Conservation (phyloP, 768 basidiomycete genomes). For the Epithele typhae region DNA sequence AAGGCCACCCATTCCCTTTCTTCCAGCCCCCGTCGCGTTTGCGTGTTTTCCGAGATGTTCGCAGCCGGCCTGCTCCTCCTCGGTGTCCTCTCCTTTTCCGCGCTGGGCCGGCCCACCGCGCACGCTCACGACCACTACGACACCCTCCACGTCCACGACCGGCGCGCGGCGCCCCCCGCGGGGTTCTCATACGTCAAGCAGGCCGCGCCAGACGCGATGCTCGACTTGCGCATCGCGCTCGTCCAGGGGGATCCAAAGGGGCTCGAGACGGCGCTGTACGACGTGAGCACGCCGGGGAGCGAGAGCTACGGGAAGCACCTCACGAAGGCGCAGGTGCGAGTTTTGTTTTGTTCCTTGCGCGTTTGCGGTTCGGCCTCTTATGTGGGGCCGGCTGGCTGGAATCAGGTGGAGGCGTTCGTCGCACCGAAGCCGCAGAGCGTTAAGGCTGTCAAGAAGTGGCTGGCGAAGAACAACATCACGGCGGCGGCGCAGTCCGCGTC, state of each 20-base stretch:
- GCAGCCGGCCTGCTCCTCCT: conserved; percentile 14
- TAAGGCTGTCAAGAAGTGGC: conserved; percentile 22
- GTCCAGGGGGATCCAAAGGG: conserved; percentile 28
- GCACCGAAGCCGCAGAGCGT: conserved; percentile 18
- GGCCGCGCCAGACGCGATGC: conserved; percentile 22
- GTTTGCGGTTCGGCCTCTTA: too few species aligned
- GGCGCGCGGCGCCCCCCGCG: conserved; percentile 19
- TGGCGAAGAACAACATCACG: conserved; percentile 20
- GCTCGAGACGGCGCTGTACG: conserved; percentile 28
- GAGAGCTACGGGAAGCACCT: conserved; percentile 29
- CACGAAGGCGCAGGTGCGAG: conserved; percentile 28
- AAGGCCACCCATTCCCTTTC: background rate
- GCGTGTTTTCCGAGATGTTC: conserved; percentile 4
- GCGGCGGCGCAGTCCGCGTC: conserved; percentile 17
- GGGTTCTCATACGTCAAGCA: conserved; percentile 26
- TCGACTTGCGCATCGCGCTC: conserved; percentile 32
- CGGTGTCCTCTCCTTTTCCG: conserved; percentile 9
- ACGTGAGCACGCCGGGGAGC: conserved; percentile 29
- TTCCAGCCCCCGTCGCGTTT: background rate
- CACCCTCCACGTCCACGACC: conserved; percentile 25
- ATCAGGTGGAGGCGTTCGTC: conserved; percentile 40
- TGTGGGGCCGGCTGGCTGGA: too few species aligned
- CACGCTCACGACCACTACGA: conserved; percentile 3
- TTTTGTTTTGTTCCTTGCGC: too few species aligned
- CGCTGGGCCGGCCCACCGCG: conserved; percentile 17